Conservation (phyloP, 768 basidiomycete species). For the Pholiota molesta region DNA sequence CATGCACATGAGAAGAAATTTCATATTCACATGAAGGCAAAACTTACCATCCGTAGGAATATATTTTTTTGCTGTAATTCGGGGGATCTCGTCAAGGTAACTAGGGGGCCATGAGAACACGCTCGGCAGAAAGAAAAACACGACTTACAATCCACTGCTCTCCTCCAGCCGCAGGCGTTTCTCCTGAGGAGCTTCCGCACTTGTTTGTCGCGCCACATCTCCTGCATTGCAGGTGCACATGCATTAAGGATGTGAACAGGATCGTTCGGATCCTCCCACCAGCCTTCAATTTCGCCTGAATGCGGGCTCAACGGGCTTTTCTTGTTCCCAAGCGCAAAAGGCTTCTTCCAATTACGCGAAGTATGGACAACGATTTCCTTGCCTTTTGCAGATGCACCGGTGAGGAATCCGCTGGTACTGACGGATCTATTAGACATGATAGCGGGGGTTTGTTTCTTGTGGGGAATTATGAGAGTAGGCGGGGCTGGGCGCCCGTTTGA, state of each 20-base stretch:
- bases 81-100: slow-evolving; percentile 79
- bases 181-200: slow-evolving; percentile 64
- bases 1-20: slow-evolving; percentile 7
- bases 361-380: slow-evolving; percentile 65
- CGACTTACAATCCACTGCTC: slow-evolving; percentile 81
- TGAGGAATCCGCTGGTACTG: slow-evolving; percentile 27
- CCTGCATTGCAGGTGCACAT: slow-evolving; percentile 65
- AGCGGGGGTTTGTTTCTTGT: slow-evolving; percentile 24
- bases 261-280: slow-evolving; percentile 87
- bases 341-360: slow-evolving; percentile 70
- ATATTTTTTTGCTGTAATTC: slow-evolving; percentile 81
- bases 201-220: slow-evolving; percentile 76
- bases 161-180: slow-evolving; percentile 74
- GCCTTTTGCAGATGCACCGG: slow-evolving; percentile 35
- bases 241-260: slow-evolving; percentile 74
- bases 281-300: slow-evolving; percentile 73
- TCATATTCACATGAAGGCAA: slow-evolving; percentile 13
- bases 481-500: slow-evolving; percentile 49
- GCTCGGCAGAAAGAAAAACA: background rate
- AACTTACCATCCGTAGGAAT: slow-evolving; percentile 73
- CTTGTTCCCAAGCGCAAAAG: slow-evolving; percentile 58
- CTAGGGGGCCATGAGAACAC: slow-evolving; percentile 37
- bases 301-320: slow-evolving; percentile 60
- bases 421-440: slow-evolving; percentile 15
- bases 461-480: slow-evolving; percentile 52